phyloP scores from a whole-genome alignment of 2,329 filamentous ascomycete species.

The Nothopassalora personata region DNA sequence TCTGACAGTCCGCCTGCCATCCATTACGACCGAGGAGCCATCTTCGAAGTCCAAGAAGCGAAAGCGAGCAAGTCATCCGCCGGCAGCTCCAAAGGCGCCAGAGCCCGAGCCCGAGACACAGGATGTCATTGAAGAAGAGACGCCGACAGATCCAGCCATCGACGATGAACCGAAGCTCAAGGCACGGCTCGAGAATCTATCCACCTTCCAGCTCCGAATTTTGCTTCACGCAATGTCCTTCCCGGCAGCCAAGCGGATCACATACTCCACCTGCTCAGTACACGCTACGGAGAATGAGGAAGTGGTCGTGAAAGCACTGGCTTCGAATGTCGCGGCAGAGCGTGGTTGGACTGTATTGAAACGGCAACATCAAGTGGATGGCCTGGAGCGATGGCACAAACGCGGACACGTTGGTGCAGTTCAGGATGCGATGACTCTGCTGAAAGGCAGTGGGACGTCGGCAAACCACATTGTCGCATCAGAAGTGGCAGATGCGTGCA shows the following conservation, averaged over 20 bases:
- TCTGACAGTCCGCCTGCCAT: constrained; percentile 58
- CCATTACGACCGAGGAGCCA: constrained; percentile 16
- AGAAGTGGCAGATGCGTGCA: constrained; percentile 64
- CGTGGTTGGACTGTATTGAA: constrained; percentile 73
- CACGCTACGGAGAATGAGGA: constrained; percentile 83
- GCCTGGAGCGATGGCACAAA: constrained; percentile 72
- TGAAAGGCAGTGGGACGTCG: not conserved
- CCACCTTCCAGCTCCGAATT: constrained; percentile 75
- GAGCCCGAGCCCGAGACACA: constrained; percentile 10
- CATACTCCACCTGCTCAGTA: constrained; percentile 91
- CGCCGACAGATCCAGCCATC: constrained; percentile 30
- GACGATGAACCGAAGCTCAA: constrained; percentile 50
- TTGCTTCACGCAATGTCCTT: constrained; percentile 82
- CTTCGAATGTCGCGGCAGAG: constrained; percentile 59
- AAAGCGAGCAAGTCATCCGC: constrained; percentile 22
- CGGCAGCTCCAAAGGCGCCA: constrained; percentile 1
- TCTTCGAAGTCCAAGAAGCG: constrained; percentile 27
- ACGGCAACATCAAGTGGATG: constrained; percentile 67
- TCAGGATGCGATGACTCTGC: constrained; percentile 34
- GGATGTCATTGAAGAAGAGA: constrained; percentile 16
- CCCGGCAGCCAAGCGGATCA: constrained; percentile 66
- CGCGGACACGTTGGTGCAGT: constrained; percentile 31
- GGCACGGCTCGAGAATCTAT: constrained; percentile 65
- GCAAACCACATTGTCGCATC: constrained; percentile 13
- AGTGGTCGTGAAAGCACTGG: constrained; percentile 69